phyloP scores from a whole-genome alignment of 192 early-diverging fungal genomes.

The Backusella luteola region DNA sequence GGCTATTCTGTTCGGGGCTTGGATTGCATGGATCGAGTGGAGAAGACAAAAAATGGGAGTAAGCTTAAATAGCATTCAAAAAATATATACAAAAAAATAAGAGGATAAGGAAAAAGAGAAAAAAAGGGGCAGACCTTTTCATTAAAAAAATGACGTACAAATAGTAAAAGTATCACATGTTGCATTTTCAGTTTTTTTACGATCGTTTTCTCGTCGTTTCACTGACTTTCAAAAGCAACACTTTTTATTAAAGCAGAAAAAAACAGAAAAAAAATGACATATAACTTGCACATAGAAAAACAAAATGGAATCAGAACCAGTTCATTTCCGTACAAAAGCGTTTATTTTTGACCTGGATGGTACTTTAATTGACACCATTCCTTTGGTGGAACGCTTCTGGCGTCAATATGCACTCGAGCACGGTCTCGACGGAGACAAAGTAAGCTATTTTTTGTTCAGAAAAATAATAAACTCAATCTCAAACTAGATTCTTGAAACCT shows the following conservation, averaged over 20 bases:
- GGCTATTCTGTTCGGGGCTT: background rate
- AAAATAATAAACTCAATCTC: background rate
- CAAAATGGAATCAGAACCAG: background rate
- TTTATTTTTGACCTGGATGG: constrained; percentile 46
- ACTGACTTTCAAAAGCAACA: background rate
- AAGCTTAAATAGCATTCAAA: background rate
- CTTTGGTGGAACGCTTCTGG: constrained; percentile 50
- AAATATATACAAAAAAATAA: background rate
- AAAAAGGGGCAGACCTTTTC: background rate
- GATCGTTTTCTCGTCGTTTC: background rate
- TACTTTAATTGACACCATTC: constrained; percentile 52
- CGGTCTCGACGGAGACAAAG: constrained; percentile 39
- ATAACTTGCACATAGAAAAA: background rate
- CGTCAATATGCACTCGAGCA: constrained; percentile 40
- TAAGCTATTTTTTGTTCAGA: background rate
- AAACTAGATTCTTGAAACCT: constrained; percentile 38
- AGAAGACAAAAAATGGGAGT: background rate
- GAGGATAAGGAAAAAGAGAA: background rate
- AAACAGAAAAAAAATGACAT: background rate
- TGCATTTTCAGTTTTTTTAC: background rate
- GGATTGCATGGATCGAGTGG: background rate
- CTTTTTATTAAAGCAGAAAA: background rate
- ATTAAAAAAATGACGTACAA: background rate
- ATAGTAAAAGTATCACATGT: background rate
- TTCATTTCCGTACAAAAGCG: constrained; percentile 18